Conservation (phyloP, 306 rosid genomes). For the Amphicarpaea edgeworthii region DNA sequence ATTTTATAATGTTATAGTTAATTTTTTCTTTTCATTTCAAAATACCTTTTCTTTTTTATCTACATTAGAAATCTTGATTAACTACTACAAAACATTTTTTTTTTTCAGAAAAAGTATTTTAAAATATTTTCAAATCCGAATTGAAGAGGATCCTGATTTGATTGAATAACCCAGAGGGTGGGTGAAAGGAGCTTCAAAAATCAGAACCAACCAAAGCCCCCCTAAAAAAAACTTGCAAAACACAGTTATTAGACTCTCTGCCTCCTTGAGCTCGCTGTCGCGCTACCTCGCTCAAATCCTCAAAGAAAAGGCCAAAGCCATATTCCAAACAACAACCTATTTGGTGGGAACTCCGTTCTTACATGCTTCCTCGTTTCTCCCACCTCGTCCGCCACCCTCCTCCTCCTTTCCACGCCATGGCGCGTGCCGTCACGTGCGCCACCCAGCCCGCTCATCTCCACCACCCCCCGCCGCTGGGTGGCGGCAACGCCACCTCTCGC, state of each 20-base stretch:
- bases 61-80: too few species aligned
- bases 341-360: slow-evolving; percentile 4
- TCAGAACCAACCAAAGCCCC: not conserved
- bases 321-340: not conserved
- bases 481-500: not conserved
- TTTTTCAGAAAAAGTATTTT: too few species aligned
- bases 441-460: slow-evolving; percentile 35
- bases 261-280: not conserved
- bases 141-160: too few species aligned
- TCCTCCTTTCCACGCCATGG: slow-evolving; percentile 57
- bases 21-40: too few species aligned
- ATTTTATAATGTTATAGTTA: too few species aligned
- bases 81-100: too few species aligned
- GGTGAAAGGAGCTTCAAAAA: too few species aligned
- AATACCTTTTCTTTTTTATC: too few species aligned
- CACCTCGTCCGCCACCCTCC: slow-evolving; percentile 48
- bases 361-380: slow-evolving; percentile 60
- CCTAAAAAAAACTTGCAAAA: too few species aligned
- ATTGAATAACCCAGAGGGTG: too few species aligned
- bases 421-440: slow-evolving; percentile 57
- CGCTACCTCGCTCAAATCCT: not conserved
- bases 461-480: slow-evolving; percentile 17
- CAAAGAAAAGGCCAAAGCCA: not conserved
- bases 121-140: too few species aligned
- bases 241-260: not conserved